phyloP scores from a whole-genome alignment of 2,329 filamentous ascomycete genomes.

The Shiraia bambusicola region DNA sequence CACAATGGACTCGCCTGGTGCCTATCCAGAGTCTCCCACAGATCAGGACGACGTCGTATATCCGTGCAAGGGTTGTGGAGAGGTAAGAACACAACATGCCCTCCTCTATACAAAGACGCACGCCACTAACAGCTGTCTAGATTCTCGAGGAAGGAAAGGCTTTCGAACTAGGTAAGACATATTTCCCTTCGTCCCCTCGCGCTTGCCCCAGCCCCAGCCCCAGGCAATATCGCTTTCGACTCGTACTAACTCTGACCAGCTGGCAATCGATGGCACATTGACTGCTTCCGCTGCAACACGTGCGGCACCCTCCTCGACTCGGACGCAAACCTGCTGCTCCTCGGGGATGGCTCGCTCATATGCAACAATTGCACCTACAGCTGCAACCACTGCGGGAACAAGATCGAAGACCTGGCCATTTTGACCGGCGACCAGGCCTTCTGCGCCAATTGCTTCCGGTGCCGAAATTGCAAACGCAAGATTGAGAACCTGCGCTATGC shows the following conservation, averaged over 20 bases:
- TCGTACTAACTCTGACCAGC: constrained; percentile 56
- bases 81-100: constrained; percentile 30
- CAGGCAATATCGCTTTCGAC: constrained; percentile 1
- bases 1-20: constrained; percentile 57
- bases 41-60: constrained; percentile 54
- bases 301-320: constrained; percentile 96
- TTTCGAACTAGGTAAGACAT: constrained; percentile 89
- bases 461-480: constrained; percentile 96
- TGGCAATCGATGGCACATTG: constrained; percentile 96
- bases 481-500: constrained; percentile 98
- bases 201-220: constrained; percentile 12
- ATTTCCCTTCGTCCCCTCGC: constrained; percentile 24
- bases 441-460: constrained; percentile 94
- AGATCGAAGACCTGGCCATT: constrained; percentile 97
- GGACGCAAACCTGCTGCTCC: constrained; percentile 92
- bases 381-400: constrained; percentile 93
- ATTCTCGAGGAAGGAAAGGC: constrained; percentile 98
- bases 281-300: constrained; percentile 97
- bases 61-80: constrained; percentile 66
- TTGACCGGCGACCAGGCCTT: constrained; percentile 97
- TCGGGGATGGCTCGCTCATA: constrained; percentile 95
- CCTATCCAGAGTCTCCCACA: constrained; percentile 54
- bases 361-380: constrained; percentile 99
- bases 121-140: constrained; percentile 52
- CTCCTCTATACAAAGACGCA: background rate